Percentiles rank a stretch among this genome's conserved stretches.
phyloP scores from a whole-genome alignment of 2,329 filamentous ascomycete genomes.

The Grosmannia serpens region DNA sequence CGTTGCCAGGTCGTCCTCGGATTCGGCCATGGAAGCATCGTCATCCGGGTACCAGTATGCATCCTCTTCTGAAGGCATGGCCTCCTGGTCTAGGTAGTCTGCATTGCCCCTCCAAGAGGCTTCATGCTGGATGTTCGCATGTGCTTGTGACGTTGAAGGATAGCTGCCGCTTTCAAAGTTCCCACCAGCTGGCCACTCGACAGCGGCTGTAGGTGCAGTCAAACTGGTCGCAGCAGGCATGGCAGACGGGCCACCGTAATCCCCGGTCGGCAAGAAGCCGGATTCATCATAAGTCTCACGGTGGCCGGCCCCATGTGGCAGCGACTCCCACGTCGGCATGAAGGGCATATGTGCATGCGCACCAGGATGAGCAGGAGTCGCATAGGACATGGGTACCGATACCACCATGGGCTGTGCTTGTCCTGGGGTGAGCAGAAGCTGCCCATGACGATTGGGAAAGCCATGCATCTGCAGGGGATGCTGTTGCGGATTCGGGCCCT shows the following conservation, averaged over 20 bases:
- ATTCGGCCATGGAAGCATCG: constrained; percentile 50
- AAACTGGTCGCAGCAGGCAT: neutral
- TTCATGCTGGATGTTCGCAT: neutral
- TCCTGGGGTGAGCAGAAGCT: neutral
- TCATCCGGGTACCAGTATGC: constrained; percentile 44
- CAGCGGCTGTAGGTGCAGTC: neutral
- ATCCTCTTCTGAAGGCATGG: constrained; percentile 15
- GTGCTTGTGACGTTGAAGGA: neutral
- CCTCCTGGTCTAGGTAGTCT: neutral
- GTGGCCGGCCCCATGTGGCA: neutral
- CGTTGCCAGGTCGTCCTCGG: constrained; percentile 44
- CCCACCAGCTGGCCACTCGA: neutral
- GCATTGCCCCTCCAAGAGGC: neutral
- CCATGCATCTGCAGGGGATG: neutral
- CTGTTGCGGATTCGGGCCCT: neutral
- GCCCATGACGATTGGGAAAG: neutral
- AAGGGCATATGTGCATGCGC: neutral
- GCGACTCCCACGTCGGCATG: neutral
- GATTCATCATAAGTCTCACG: neutral
- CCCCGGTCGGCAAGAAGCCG: neutral
- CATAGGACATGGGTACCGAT: neutral
- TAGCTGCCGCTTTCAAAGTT: neutral
- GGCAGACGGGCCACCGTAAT: neutral
- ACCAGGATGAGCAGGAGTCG: neutral
- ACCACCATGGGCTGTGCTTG: neutral